Percentiles rank a stretch among this genome's conserved stretches.
Evolutionary conservation across 2,329 filamentous ascomycete genomes (phyloP).

Genomic region (Cladophialophora yegresii): DNA sequence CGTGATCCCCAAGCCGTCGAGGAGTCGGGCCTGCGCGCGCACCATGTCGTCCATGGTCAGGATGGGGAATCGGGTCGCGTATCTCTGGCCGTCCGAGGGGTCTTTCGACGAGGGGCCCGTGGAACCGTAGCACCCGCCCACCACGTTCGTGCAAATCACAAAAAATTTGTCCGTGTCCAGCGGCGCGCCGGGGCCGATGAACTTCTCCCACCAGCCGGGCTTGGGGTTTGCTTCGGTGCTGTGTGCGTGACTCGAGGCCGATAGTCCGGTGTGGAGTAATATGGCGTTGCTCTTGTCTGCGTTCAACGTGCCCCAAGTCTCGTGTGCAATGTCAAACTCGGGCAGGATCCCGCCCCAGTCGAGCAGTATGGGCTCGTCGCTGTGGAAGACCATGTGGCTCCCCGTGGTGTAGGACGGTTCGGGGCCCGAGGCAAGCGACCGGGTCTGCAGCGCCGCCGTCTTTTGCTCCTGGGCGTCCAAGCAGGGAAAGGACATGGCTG

Average conservation of each 20-base stretch:
- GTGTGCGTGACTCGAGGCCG: slow-evolving; percentile 94
- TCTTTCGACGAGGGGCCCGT: slow-evolving; percentile 88
- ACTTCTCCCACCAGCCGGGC: slow-evolving; percentile 98
- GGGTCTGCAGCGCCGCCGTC: slow-evolving; percentile 65
- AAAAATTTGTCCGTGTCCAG: slow-evolving; percentile 91
- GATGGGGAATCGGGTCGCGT: slow-evolving; percentile 93
- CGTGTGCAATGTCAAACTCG: slow-evolving; percentile 87
- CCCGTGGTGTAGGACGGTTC: slow-evolving; percentile 94
- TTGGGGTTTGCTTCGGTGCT: slow-evolving; percentile 84
- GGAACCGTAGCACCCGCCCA: slow-evolving; percentile 93
- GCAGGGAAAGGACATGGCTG: slow-evolving; percentile 85
- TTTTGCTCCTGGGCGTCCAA: slow-evolving; percentile 80
- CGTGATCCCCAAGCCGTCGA: slow-evolving; percentile 74
- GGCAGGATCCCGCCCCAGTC: slow-evolving; percentile 95
- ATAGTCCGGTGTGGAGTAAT: slow-evolving; percentile 88
- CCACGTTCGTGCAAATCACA: slow-evolving; percentile 92
- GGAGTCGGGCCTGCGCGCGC: slow-evolving; percentile 83
- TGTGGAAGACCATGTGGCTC: slow-evolving; percentile 76
- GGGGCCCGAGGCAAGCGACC: slow-evolving; percentile 72
- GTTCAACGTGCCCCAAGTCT: slow-evolving; percentile 86
- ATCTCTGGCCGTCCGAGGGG: slow-evolving; percentile 81
- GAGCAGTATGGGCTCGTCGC: slow-evolving; percentile 71
- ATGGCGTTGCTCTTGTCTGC: slow-evolving; percentile 82
- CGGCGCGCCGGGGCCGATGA: slow-evolving; percentile 83
- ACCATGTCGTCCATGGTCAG: slow-evolving; percentile 98